phyloP scores from a whole-genome alignment of 139 green algal species.

The Volvox africanus region DNA sequence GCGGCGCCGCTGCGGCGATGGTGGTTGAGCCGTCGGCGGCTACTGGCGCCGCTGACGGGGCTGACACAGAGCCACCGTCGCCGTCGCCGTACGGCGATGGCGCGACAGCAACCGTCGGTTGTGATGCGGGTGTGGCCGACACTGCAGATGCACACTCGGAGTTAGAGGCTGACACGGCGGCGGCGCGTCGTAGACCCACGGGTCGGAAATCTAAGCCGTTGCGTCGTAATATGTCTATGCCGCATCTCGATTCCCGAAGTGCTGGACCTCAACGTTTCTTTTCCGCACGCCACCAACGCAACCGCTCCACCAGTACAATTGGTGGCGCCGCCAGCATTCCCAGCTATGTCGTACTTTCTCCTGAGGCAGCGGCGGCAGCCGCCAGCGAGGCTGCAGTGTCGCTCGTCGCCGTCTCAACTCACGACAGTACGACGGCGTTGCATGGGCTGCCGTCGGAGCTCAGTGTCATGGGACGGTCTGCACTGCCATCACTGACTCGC shows the following conservation, averaged over 20 bases:
- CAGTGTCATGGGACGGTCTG: conserved; percentile 1
- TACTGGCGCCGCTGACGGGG: neutral
- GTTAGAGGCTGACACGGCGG: neutral
- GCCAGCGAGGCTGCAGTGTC: neutral
- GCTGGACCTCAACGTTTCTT: too few species aligned
- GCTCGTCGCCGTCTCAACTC: neutral
- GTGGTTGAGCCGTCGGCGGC: neutral
- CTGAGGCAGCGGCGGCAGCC: neutral
- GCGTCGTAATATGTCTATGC: conserved; percentile 24
- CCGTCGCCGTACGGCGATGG: neutral
- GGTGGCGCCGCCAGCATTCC: neutral
- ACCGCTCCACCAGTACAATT: neutral
- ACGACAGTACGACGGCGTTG: neutral
- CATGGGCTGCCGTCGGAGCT: conserved; percentile 10
- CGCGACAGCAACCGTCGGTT: neutral
- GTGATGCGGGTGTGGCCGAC: neutral
- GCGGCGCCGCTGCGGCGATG: neutral
- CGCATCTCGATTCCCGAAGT: neutral
- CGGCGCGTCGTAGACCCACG: neutral
- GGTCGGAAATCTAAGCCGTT: neutral
- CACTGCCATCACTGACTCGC: neutral
- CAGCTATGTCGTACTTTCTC: conserved; percentile 17
- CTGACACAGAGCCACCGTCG: neutral
- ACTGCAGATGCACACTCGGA: neutral
- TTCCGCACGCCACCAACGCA: neutral